Evolutionary conservation across 177 flowering plant species (phyloP), one percentile per base, ranked within the genome.

Genomic region (Vitis hybrid): DNA sequence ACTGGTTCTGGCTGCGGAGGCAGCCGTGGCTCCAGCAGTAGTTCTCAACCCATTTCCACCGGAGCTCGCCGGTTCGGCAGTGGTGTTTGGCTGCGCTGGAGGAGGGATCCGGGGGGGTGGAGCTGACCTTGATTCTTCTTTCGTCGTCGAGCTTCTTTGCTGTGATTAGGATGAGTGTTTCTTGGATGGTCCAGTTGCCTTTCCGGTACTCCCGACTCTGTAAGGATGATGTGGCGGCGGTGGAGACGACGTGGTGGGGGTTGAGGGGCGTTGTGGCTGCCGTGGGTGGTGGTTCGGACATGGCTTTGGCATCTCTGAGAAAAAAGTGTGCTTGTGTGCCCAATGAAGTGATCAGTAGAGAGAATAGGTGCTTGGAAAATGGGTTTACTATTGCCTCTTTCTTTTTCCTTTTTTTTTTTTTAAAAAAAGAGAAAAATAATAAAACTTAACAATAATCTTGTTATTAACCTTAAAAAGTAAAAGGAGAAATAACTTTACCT

Each of bases 21-120:
- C 85, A 82, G 1, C 81, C 80, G 19, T 76, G 58, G n/a, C 58
- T 35, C 81, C 83, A 82, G 68, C 85, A 82, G 67, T 79, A 80
- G 74, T 82, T 74, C 74, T 82, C 85, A 14, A 82, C 81, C 80
- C 83, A 78, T 62, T 82, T 82, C 85, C 85, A 82, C 51, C 83
- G 76, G 5, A 80, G 85, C 74, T 76, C 81, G 8, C 80, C 83
- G 4, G 77, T 63, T 49, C 68, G 57, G 67, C 52, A n/a, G 12
- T 35, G 8, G 2, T 56, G 27, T 9, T 12, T 51, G 48, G 1
- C 35, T 15, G 55, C 56, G 49, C 48, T 3, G 54, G 59, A n/a
- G 56, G 48, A 3, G 11, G 55, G 35, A 17, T 19, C 27, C 30
- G 5, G 8, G 21, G 60, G 70, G 17, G 11, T 69, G 70, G 51